phyloP scores from a whole-genome alignment of 176 grass and related monocot genomes.

The Carex myosuroides region DNA sequence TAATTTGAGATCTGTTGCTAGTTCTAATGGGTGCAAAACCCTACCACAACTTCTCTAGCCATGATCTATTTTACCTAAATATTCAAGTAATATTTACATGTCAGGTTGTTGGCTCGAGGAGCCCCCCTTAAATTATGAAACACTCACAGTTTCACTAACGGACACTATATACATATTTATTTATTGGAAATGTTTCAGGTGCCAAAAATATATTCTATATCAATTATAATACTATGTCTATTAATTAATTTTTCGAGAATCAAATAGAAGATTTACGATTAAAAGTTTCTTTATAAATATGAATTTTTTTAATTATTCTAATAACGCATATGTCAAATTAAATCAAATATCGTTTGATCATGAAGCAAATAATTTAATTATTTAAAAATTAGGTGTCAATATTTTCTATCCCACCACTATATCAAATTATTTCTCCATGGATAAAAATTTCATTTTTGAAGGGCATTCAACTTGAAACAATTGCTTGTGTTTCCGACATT shows the following conservation, averaged over 20 bases:
- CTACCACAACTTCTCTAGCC: slow-evolving; percentile 15
- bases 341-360: neutral
- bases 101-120: slow-evolving; percentile 22
- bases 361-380: neutral
- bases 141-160: neutral
- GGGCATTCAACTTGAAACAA: neutral
- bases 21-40: slow-evolving; percentile 19
- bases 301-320: neutral
- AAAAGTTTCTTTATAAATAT: too few relatives aligned
- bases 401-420: neutral
- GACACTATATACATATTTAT: neutral
- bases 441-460: neutral
- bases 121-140: neutral
- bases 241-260: too few relatives aligned
- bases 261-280: too few relatives aligned
- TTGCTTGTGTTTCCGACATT: neutral
- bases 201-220: neutral
- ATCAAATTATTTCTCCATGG: neutral
- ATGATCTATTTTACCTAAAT: slow-evolving; percentile 3
- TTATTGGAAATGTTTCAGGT: neutral
- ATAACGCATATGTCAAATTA: neutral
- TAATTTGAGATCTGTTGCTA: slow-evolving; percentile 15
- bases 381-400: too few relatives aligned
- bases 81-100: neutral
- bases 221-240: too few relatives aligned